A percentile compares a stretch with the other conserved stretches of the same genome.
These are phyloP conservation scores for Ogataea pignaliae DNA, from an alignment of 805 yeast species.

Conservation along the genomic window DNA sequence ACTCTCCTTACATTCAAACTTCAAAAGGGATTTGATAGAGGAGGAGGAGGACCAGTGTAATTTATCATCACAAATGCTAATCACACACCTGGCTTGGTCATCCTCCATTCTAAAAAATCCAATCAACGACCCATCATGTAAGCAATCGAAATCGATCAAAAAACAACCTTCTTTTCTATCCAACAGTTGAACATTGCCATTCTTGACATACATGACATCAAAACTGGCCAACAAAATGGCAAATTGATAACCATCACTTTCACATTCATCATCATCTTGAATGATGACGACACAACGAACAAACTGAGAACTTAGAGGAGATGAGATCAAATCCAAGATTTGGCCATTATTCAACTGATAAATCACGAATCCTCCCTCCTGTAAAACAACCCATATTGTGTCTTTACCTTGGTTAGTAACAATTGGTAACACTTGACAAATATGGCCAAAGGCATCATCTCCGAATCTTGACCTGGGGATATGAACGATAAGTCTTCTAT, in stretches of 20 bases:
- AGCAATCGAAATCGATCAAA: constrained; percentile 1
- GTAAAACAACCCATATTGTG: constrained; percentile 19
- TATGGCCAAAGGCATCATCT: constrained; percentile 17
- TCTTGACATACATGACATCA: constrained; percentile 14
- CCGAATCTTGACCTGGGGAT: constrained; percentile 12
- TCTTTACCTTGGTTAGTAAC: background rate
- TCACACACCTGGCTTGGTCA: background rate
- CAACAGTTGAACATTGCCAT: constrained; percentile 9
- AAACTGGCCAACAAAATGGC: constrained; percentile 19
- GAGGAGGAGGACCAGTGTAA: background rate
- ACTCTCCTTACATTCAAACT: background rate
- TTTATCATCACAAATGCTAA: background rate
- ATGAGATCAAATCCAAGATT: constrained; percentile 18
- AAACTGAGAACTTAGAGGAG: constrained; percentile 20
- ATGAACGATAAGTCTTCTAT: constrained; percentile 6
- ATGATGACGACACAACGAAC: constrained; percentile 10
- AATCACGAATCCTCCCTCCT: constrained; percentile 28
- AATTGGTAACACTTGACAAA: constrained; percentile 10
- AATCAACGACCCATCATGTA: background rate
- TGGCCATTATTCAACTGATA: constrained; percentile 13
- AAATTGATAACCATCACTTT: constrained; percentile 8
- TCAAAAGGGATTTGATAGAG: background rate
- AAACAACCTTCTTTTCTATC: background rate
- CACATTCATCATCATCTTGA: background rate
- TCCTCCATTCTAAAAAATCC: constrained; percentile 5